Evolutionary conservation across 2,329 filamentous ascomycete species (phyloP), one percentile per base, ranked within the genome.

Genomic region (Knoxdaviesia proteae): DNA sequence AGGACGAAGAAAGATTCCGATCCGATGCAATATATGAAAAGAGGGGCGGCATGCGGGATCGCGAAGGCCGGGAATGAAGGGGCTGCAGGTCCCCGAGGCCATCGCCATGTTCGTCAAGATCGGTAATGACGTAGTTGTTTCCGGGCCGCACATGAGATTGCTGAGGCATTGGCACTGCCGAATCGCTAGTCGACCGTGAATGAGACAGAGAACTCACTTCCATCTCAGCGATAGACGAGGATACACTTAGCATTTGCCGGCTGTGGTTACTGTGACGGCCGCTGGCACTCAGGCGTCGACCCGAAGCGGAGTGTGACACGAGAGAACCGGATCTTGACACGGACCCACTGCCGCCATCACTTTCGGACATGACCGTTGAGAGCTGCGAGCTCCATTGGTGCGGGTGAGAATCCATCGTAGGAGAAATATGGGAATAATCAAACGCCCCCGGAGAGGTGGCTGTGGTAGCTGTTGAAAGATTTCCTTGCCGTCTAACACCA

Each of bases 321-420:
- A 60, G 53, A 5, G 67, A 69, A 31, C 39, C 39, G 2, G 43
- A 46, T 8, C 64, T 63, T 29, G 69, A 71, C 10, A 58, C 61
- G 36, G 61, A 61, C 33, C 65, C 59, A 51, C 67, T 74, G 34
- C 57, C 62, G 38, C 57, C 62, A 47, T 78, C 74, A 52, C 69
- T 71, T 53, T 75, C 74, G 34, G 74, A 77, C 55, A 68, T 61
- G 47, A 78, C 73, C 38, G 73, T 75, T 36, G 74, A 78, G 37
- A 77, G 61, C 55, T 75, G 71, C 38, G 69, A 69, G 56, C 71
- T 75, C 71, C 72, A 77, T 64, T 70, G 69, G 51, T 74, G 71
- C 44, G 65, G 62, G 45, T 63, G 56, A 39, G 63, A 53, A 48
- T 67, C 55, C 63, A 71, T 70, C 49, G 52, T 52, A 47, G 49